These are phyloP conservation scores for Aspergillus carbonarius DNA, from an alignment of 2,329 filamentous ascomycete genomes.

Conservation along the genomic window DNA sequence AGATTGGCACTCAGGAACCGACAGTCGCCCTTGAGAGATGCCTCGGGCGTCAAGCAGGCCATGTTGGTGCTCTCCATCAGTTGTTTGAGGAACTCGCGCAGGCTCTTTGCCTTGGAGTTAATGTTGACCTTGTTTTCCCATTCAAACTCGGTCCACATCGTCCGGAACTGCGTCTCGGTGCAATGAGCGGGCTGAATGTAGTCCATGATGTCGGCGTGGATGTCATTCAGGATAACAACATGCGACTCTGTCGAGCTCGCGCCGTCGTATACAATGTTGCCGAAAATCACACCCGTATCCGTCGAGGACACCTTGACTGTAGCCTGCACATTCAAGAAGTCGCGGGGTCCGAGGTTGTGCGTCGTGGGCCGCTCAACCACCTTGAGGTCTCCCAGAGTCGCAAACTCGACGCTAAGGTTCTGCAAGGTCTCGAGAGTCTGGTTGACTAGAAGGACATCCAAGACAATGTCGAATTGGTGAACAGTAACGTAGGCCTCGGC, in stretches of 20 bases:
- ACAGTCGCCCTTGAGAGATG: conserved; percentile 93
- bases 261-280: conserved; percentile 96
- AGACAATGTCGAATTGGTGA: conserved; percentile 96
- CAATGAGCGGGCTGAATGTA: conserved; percentile 97
- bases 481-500: conserved; percentile 99
- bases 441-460: conserved; percentile 95
- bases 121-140: conserved; percentile 99
- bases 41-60: conserved; percentile 95
- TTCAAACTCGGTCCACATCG: conserved; percentile 99
- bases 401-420: conserved; percentile 96
- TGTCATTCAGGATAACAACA: conserved; percentile 95
- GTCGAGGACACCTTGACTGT: conserved; percentile 99
- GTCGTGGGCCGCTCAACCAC: conserved; percentile 95
- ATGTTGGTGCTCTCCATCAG: conserved; percentile 99
- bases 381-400: conserved; percentile 96
- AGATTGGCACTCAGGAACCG: conserved; percentile 97
- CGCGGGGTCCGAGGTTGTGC: conserved; percentile 90
- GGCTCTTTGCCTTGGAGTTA: conserved; percentile 90
- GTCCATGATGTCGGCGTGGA: conserved; percentile 99
- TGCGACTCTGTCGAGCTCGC: conserved; percentile 89
- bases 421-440: conserved; percentile 95
- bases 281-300: conserved; percentile 97
- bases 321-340: conserved; percentile 97
- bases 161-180: conserved; percentile 96
- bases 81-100: conserved; percentile 88